Base-by-base conservation (phyloP, 805 yeast species). In the Brettanomyces nanus region DNA sequence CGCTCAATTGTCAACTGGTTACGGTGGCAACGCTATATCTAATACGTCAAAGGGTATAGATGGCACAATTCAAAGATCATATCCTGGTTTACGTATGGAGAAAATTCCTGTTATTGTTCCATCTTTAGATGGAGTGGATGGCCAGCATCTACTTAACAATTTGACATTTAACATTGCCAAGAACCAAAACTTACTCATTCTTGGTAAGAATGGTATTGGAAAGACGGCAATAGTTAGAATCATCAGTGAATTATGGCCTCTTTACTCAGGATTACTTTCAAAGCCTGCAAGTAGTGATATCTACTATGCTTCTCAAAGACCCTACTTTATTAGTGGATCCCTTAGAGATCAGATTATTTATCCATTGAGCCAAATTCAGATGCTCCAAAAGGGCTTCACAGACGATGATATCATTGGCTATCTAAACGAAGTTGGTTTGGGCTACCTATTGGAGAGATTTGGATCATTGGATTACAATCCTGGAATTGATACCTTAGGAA, bases 131-230 rank as follows among this genome's bases (percentile, higher is more conserved):
- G 90, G 86, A 5, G 36, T 50, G 10, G 72, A 69, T 38, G 84
- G 84, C 32, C 67, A 67, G n/a, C 69, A 71, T 40, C 63, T 89
- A 47, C 65, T 87, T 20, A 68, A 73, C 37, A 73, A 75, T 34
- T 59, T 89, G 41, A 68, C 75, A 31, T 75, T 89, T 58, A 78
- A 71, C 46, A 67, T 82, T 28, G 66, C 62, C 41, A 69, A 68
- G 30, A 78, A 80, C 29, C 79, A 84, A 43, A 85, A 83, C 53
- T 62, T 87, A 37, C 69, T 89, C 44, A 80, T 89, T 27, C 67
- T 86, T 44, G 97, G 96, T 9, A 72, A 90, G 35, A 89, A 89
- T 51, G 95, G 96, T 13, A 73, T 81, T 49, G 97, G 97, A 42
- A 89, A 89, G 56, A 81, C 95, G 6, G 78, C 95, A 0, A 80